Evolutionary conservation across 345 rosid genomes (phyloP).

Genomic region (Syzygium jambos): DNA sequence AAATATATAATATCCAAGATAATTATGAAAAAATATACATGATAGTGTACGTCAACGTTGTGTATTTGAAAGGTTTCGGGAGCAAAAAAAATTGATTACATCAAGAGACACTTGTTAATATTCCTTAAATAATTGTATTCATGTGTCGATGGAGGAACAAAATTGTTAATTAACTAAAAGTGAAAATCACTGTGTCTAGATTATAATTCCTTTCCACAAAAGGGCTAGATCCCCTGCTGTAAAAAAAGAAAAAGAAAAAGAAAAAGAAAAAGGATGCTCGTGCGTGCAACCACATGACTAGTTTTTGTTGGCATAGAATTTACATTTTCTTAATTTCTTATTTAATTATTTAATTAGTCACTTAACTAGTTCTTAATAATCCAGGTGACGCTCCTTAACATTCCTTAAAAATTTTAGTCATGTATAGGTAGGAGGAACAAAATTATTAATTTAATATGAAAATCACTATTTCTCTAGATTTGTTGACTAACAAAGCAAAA

Average conservation of each 20-base stretch:
- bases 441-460: background rate
- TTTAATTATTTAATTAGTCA: background rate
- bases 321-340: background rate
- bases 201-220: background rate
- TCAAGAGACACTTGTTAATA: too few relatives aligned
- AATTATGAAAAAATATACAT: background rate
- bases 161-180: too few relatives aligned
- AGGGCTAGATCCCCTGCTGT: too few relatives aligned
- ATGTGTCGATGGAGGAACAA: too few relatives aligned
- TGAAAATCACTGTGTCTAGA: too few relatives aligned
- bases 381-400: background rate
- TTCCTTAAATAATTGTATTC: too few relatives aligned
- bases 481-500: background rate
- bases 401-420: background rate
- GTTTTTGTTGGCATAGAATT: background rate
- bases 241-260: too few relatives aligned
- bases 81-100: too few relatives aligned
- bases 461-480: background rate
- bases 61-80: too few relatives aligned
- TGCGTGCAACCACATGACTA: background rate
- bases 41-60: background rate
- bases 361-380: background rate
- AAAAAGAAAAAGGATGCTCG: background rate
- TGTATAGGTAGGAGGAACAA: background rate
- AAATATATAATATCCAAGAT: background rate